Evolutionary conservation across 2,329 filamentous ascomycete genomes (phyloP).

Genomic region (Aschersonia sp.): DNA sequence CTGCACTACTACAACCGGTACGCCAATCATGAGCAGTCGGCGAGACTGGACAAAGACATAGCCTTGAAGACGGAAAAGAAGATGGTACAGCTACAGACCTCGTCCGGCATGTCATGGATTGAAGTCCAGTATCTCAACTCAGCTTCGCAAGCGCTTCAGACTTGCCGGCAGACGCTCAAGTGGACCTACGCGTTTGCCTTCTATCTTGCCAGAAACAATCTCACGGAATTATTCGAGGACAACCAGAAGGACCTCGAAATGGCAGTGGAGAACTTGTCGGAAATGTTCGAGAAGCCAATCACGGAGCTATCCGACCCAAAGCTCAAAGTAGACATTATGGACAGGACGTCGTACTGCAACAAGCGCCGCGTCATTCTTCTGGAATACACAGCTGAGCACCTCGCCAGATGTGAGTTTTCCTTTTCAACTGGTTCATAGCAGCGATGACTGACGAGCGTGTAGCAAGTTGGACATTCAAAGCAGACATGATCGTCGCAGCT

Average conservation of each 20-base stretch:
- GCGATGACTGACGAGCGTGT: constrained; percentile 10
- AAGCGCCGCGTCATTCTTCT: constrained; percentile 80
- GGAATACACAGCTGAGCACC: constrained; percentile 82
- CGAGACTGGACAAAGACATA: constrained; percentile 90
- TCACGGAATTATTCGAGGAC: constrained; percentile 95
- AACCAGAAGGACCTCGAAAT: constrained; percentile 97
- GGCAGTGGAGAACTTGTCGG: constrained; percentile 91
- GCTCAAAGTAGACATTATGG: constrained; percentile 94
- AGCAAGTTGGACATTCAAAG: constrained; percentile 30
- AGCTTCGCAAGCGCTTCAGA: constrained; percentile 84
- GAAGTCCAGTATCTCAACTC: constrained; percentile 95
- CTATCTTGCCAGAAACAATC: constrained; percentile 89
- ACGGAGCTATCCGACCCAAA: constrained; percentile 71
- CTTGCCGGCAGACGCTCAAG: constrained; percentile 94
- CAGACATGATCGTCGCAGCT: neutral
- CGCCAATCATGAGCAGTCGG: constrained; percentile 96
- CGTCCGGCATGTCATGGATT: constrained; percentile 96
- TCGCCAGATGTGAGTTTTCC: constrained; percentile 57
- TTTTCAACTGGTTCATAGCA: neutral
- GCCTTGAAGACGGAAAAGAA: constrained; percentile 96
- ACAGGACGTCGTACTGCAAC: constrained; percentile 95
- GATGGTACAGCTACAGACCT: constrained; percentile 89
- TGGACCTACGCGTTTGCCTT: constrained; percentile 99
- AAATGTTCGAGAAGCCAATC: constrained; percentile 99
- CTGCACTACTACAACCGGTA: constrained; percentile 98